Base-by-base conservation (phyloP, 495 filamentous ascomycete species). In the Neurospora sp. region DNA sequence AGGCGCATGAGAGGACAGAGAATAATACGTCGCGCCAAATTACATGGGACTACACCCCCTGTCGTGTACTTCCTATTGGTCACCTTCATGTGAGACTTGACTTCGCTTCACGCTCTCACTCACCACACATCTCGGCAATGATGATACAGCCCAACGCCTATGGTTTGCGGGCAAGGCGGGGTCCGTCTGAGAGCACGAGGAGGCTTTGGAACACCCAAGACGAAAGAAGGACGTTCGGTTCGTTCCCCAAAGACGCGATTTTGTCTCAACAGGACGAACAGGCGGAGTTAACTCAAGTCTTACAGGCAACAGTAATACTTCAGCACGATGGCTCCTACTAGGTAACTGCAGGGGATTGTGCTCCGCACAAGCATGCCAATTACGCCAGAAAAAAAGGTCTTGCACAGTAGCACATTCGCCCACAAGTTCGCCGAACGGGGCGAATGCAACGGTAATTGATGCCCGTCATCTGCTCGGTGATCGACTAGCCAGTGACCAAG, bases 41-140 rank as follows among this genome's bases (percentile, higher is more conserved):
- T 81, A 79, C 79, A 84, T 81, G 78, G 82, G 77, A 76, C 76
- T 59, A 72, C 75, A 44, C 76, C 82, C 20, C 83, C 80, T 82
- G 81, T 81, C 77, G 54, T 27, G 31, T 71, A 41, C 44, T 70
- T 71, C 76, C 79, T 74, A 84, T 84, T 84, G 82, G 83, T 70
- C 73, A 40, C 72, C 70, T 71, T 72, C 72, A 77, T 75, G 74
- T 75, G 71, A 81, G 79, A 80, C 76, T 75, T 69, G 71, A 75
- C 76, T 77, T 77, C 78, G 73, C 78, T 79, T 78, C 72, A 75
- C 76, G 72, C 77, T 42, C 44, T 70, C 71, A 71, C 72, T 80
- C 75, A 79, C 79, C 74, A 74, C 77, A 78, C 79, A 71, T 72
- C 75, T 77, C 81, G 78, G 82, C 81, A 81, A 72, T 75, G 42